Conservation (phyloP, 2,329 filamentous ascomycete species). For the Fusarium duplospermum region DNA sequence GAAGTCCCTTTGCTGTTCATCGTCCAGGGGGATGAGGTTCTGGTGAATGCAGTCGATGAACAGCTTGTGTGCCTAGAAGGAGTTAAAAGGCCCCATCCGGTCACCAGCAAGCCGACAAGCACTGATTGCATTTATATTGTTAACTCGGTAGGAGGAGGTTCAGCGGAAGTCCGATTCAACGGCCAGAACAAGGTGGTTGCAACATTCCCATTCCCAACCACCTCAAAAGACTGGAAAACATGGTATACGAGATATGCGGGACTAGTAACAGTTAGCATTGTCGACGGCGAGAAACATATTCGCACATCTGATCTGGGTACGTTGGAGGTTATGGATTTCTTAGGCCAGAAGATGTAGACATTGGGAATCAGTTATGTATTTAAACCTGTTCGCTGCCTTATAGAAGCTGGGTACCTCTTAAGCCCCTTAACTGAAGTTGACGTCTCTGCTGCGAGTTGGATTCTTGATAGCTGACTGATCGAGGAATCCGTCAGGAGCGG, state of each 20-base stretch:
- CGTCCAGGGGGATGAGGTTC: background rate
- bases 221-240: background rate
- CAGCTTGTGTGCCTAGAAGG: background rate
- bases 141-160: background rate
- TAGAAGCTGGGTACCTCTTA: background rate
- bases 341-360: background rate
- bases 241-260: background rate
- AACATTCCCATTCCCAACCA: background rate
- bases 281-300: background rate
- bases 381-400: background rate
- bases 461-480: conserved; percentile 22
- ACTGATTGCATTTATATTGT: background rate
- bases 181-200: background rate
- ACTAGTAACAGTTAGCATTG: background rate
- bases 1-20: background rate
- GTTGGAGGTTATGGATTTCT: background rate
- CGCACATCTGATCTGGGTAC: background rate
- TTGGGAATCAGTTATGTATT: background rate
- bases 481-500: background rate
- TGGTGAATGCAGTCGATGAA: background rate
- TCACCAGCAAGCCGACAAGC: background rate
- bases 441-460: background rate
- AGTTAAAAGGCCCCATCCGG: background rate
- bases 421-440: too few relatives aligned
- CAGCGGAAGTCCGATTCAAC: background rate